These are phyloP conservation scores for Trichoderma reesei DNA, from an alignment of 495 filamentous ascomycete species.

Conservation along the genomic window DNA sequence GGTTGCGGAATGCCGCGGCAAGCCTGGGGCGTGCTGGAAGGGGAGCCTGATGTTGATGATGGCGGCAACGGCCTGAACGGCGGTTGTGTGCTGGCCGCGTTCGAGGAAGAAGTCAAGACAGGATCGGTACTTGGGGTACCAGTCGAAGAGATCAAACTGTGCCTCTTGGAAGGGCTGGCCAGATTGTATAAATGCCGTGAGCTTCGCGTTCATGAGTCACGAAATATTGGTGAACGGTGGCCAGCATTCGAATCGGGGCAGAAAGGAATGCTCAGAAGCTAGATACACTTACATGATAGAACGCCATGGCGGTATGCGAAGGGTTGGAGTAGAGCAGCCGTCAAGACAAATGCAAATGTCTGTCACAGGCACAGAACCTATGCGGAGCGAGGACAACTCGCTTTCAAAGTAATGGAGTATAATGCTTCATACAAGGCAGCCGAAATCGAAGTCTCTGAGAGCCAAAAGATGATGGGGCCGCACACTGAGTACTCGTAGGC, in stretches of 20 bases:
- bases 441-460: background rate
- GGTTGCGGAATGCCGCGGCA: background rate
- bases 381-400: background rate
- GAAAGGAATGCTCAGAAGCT: background rate
- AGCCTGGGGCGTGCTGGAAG: conserved; percentile 42
- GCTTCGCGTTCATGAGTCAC: background rate
- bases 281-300: background rate
- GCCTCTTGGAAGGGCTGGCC: conserved; percentile 28
- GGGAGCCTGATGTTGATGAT: conserved; percentile 80
- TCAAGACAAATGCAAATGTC: background rate
- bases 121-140: conserved; percentile 86
- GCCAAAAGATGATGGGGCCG: background rate
- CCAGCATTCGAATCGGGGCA: background rate
- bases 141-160: conserved; percentile 78
- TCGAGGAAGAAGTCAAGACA: conserved; percentile 92
- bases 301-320: background rate
- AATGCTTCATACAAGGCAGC: background rate
- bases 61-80: conserved; percentile 80
- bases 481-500: background rate
- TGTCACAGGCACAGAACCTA: background rate
- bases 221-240: background rate
- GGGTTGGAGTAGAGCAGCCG: background rate
- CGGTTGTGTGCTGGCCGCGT: conserved; percentile 73
- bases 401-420: background rate
- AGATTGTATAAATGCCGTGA: background rate